A percentile compares a stretch with the other conserved stretches of the same genome.
Evolutionary conservation across 2,329 filamentous ascomycete species (phyloP).

Genomic region (Phaeomoniella chlamydospora): DNA sequence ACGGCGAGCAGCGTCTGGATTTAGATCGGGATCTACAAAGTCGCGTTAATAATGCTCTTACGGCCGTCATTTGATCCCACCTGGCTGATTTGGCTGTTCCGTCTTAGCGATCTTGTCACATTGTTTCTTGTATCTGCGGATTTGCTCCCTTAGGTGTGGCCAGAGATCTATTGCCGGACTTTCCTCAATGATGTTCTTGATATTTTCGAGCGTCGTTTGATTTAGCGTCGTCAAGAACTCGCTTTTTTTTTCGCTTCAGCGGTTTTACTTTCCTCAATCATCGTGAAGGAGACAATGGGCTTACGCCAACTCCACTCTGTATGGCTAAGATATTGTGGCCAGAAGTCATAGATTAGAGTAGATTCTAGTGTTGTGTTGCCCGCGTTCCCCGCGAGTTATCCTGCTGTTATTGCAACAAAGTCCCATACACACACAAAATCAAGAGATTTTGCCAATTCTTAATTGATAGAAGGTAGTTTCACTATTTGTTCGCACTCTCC

Average conservation of each 20-base stretch:
- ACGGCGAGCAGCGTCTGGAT: not conserved
- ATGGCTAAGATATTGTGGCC: no score
- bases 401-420: no score
- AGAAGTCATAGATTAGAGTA: no score
- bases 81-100: not conserved
- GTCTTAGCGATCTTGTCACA: not conserved
- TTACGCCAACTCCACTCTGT: no score
- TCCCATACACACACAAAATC: no score
- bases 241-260: not conserved
- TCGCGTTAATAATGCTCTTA: not conserved
- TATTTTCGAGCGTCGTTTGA: not conserved
- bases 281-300: no score
- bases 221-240: conserved; percentile 1
- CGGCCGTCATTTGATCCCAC: not conserved
- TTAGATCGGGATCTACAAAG: not conserved
- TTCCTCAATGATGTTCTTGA: conserved; percentile 1
- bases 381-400: no score
- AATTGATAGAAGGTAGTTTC: no score
- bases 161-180: conserved; percentile 1
- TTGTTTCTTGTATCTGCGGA: not conserved
- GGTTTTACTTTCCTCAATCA: no score
- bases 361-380: no score
- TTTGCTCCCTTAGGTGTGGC: conserved; percentile 1
- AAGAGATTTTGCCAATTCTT: no score
- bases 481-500: no score